phyloP scores from a whole-genome alignment of 2,329 filamentous ascomycete species.

The Pseudogymnoascus sp. region DNA sequence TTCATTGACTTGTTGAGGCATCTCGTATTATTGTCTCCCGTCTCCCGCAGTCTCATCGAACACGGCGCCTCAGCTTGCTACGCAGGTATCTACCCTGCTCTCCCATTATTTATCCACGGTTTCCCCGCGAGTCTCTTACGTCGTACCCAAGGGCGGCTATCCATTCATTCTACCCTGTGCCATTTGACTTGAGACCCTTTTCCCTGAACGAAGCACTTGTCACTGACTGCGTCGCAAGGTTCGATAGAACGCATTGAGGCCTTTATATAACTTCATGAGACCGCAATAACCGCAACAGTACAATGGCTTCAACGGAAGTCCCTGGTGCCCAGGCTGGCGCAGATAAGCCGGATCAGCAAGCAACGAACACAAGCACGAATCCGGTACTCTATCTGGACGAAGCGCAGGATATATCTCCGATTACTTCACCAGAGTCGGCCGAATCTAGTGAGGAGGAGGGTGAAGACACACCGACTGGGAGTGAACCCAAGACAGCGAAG shows the following conservation, averaged over 20 bases:
- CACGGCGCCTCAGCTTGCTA: conserved; percentile 2
- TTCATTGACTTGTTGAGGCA: conserved; percentile 3
- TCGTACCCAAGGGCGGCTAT: neutral
- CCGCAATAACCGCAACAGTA: neutral
- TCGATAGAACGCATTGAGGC: conserved; percentile 4
- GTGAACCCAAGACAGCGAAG: conserved; percentile 42
- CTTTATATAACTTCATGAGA: neutral
- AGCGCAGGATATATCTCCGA: conserved; percentile 21
- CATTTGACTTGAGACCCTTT: neutral
- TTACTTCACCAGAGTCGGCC: conserved; percentile 14
- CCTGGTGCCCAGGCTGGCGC: neutral
- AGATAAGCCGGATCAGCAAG: conserved; percentile 9
- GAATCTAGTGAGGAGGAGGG: conserved; percentile 22
- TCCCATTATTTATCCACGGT: neutral
- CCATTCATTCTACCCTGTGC: neutral
- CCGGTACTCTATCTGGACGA: conserved; percentile 24
- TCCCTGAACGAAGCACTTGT: neutral
- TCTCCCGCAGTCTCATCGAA: neutral
- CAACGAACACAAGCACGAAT: conserved; percentile 23
- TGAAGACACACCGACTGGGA: conserved; percentile 28
- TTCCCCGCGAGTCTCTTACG: neutral
- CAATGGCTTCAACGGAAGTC: conserved; percentile 1
- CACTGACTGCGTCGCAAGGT: neutral
- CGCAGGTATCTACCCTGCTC: conserved; percentile 4
- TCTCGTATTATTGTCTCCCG: neutral